Evolutionary conservation across 2,329 filamentous ascomycete genomes (phyloP).

Genomic region (Aspergillus melleus): DNA sequence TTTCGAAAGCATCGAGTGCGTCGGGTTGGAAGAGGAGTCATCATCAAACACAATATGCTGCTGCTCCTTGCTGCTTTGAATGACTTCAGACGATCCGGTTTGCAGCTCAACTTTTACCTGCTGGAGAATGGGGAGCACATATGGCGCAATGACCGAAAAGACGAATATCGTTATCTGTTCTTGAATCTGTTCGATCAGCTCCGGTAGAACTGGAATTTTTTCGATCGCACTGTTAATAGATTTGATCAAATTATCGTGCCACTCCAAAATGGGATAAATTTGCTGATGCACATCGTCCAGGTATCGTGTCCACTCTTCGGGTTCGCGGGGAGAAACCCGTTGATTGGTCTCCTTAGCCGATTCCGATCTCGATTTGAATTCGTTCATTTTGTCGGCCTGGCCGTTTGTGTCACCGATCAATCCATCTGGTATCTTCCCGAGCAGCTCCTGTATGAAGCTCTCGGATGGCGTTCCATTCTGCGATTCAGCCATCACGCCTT

Average conservation of each 20-base stretch:
- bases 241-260: conserved; percentile 86
- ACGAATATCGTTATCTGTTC: conserved; percentile 87
- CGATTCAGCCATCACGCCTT: conserved; percentile 71
- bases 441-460: conserved; percentile 73
- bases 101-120: conserved; percentile 86
- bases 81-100: conserved; percentile 83
- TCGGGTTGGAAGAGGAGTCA: conserved; percentile 74
- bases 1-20: conserved; percentile 94
- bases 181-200: conserved; percentile 81
- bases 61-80: conserved; percentile 77
- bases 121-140: conserved; percentile 78
- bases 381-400: conserved; percentile 72
- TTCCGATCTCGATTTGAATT: conserved; percentile 75
- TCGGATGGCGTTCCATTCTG: conserved; percentile 64
- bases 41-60: conserved; percentile 86
- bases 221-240: conserved; percentile 75
- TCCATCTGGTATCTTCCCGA: conserved; percentile 78
- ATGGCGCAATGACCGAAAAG: conserved; percentile 87
- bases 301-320: conserved; percentile 81
- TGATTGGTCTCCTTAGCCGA: conserved; percentile 74
- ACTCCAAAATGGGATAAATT: conserved; percentile 86
- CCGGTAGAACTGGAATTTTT: conserved; percentile 79
- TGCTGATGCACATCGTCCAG: conserved; percentile 71
- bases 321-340: conserved; percentile 72
- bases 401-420: conserved; percentile 67